These are phyloP conservation scores for Protomyces arabidopsidicola DNA, from an alignment of 1,139 yeast genomes.

Conservation along the genomic window DNA sequence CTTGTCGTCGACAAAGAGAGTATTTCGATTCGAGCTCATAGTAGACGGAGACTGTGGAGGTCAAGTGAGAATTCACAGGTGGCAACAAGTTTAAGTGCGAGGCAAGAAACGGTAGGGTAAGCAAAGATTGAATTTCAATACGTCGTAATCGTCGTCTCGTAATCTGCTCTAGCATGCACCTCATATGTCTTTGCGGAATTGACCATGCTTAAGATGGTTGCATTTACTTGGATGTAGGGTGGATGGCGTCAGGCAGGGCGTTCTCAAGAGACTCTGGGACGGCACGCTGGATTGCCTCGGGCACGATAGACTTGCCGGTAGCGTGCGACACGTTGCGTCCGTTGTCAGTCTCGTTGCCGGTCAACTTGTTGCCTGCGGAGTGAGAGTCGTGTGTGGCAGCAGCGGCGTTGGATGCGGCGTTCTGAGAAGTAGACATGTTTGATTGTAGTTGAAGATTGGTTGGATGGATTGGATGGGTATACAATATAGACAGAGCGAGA, in stretches of 20 bases:
- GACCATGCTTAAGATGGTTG: background rate
- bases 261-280: conserved; percentile 11
- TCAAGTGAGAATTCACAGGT: too few species aligned
- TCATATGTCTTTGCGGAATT: too few species aligned
- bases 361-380: background rate
- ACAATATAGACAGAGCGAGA: background rate
- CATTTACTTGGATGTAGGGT: conserved; percentile 4
- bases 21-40: too few species aligned
- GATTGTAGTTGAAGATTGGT: background rate
- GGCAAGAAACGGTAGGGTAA: too few species aligned
- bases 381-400: background rate
- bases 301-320: conserved; percentile 14
- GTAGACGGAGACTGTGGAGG: too few species aligned
- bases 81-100: too few species aligned
- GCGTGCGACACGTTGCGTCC: conserved; percentile 14
- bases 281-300: conserved; percentile 16
- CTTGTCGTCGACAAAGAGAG: background rate
- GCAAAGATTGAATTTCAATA: too few species aligned
- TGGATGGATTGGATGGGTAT: background rate
- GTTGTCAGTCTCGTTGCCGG: conserved; percentile 4
- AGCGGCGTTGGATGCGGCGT: background rate
- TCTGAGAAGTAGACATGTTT: background rate
- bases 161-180: too few species aligned
- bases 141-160: too few species aligned
- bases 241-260: conserved; percentile 7